A percentile compares a stretch with the other conserved stretches of the same genome.
phyloP scores from a whole-genome alignment of 2,329 filamentous ascomycete genomes.

The Aspergillus clavatus region DNA sequence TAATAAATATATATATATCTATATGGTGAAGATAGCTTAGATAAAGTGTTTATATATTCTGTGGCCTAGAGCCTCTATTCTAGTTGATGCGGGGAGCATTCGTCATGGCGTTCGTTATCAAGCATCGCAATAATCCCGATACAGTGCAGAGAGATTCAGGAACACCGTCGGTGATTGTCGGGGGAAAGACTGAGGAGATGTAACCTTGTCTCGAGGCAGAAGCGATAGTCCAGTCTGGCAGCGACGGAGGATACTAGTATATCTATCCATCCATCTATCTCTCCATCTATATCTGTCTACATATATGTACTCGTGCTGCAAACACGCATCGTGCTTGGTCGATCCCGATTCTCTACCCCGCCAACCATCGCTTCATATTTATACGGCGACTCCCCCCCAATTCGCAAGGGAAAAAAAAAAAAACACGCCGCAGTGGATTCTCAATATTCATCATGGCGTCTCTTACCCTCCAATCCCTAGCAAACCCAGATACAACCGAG shows the following conservation, averaged over 20 bases:
- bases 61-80: no score
- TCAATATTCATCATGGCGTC: slow-evolving; percentile 1
- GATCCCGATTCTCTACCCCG: neutral
- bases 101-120: neutral
- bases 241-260: no score
- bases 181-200: neutral
- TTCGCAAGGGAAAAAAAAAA: neutral
- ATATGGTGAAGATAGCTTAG: no score
- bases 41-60: no score
- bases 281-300: no score
- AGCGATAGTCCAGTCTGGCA: no score
- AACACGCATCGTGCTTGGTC: neutral
- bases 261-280: no score
- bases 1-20: no score
- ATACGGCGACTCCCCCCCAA: neutral
- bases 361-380: neutral
- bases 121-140: neutral
- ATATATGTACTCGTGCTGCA: neutral
- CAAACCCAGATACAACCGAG: neutral
- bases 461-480: slow-evolving; percentile 1
- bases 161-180: neutral
- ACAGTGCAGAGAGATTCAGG: neutral
- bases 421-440: no score
- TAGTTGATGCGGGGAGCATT: neutral
- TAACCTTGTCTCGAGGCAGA: no score